Evolutionary conservation across 768 basidiomycete species (phyloP).

Genomic region (Podaxis sp.): DNA sequence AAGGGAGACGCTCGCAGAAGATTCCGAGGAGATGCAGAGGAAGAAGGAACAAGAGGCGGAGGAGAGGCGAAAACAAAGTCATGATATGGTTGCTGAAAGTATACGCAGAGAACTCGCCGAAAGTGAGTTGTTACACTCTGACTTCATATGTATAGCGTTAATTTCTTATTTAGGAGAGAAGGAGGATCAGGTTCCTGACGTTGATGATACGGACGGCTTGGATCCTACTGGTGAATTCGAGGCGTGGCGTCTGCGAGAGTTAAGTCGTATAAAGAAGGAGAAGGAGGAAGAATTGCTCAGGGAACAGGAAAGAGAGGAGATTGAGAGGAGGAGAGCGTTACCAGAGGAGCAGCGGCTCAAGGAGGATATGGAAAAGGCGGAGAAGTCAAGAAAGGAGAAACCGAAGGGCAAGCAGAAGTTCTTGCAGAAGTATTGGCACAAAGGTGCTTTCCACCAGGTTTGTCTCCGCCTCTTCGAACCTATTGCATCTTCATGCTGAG

Average conservation of each 20-base stretch:
- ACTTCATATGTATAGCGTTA: background rate
- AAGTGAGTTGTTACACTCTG: conserved; percentile 54
- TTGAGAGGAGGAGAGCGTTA: conserved; percentile 87
- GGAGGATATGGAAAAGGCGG: conserved; percentile 88
- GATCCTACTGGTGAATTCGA: conserved; percentile 92
- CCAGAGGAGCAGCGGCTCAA: conserved; percentile 91
- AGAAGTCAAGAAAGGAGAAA: conserved; percentile 81
- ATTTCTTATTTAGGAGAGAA: conserved; percentile 70
- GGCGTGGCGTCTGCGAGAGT: conserved; percentile 92
- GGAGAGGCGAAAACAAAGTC: conserved; percentile 83
- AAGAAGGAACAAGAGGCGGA: conserved; percentile 75
- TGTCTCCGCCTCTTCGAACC: conserved; percentile 6
- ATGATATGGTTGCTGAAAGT: conserved; percentile 92
- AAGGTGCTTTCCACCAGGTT: conserved; percentile 98
- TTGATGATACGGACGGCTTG: conserved; percentile 93
- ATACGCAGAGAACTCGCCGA: conserved; percentile 89
- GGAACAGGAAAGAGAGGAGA: conserved; percentile 86
- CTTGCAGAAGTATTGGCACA: conserved; percentile 98
- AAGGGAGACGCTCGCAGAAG: conserved; percentile 63
- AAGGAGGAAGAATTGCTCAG: conserved; percentile 82
- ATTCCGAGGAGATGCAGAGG: conserved; percentile 72
- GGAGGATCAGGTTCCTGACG: conserved; percentile 76
- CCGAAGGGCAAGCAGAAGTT: conserved; percentile 91
- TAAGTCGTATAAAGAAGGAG: conserved; percentile 91
- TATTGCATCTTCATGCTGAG: conserved; percentile 8